phyloP scores from a whole-genome alignment of 768 basidiomycete genomes.

The Nidularia pulvinata region DNA sequence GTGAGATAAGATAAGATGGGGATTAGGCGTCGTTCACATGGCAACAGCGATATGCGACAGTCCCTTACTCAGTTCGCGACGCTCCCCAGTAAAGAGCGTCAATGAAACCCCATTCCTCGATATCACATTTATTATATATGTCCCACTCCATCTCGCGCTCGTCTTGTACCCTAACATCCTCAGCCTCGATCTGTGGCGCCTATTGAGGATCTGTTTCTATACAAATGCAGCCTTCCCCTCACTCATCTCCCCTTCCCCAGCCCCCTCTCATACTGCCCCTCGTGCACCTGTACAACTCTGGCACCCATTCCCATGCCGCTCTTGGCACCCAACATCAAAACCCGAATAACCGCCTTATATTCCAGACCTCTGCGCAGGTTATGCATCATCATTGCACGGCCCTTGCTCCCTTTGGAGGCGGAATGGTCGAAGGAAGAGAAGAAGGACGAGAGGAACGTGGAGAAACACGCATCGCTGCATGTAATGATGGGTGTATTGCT shows the following conservation, averaged over 20 bases:
- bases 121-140: conserved; percentile 96
- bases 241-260: too few species aligned
- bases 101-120: conserved; percentile 92
- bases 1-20: too few species aligned
- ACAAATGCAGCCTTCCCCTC: too few species aligned
- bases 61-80: conserved; percentile 64
- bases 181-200: conserved; percentile 43
- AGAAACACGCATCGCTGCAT: conserved; percentile 82
- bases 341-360: too few species aligned
- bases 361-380: conserved; percentile 62
- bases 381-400: conserved; percentile 76
- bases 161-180: conserved; percentile 63
- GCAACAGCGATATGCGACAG: conserved; percentile 88
- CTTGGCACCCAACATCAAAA: too few species aligned
- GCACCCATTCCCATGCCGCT: conserved; percentile 1
- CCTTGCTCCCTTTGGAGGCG: conserved; percentile 60
- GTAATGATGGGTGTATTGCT: conserved; percentile 86
- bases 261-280: conserved; percentile 76
- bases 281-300: conserved; percentile 60
- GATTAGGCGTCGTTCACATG: conserved; percentile 79
- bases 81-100: conserved; percentile 84
- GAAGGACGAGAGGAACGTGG: conserved; percentile 77
- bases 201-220: too few species aligned
- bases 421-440: conserved; percentile 63
- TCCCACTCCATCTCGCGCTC: conserved; percentile 78